Base-by-base conservation (phyloP, 2,329 filamentous ascomycete genomes). In the Sarocladiaceae sp. region DNA sequence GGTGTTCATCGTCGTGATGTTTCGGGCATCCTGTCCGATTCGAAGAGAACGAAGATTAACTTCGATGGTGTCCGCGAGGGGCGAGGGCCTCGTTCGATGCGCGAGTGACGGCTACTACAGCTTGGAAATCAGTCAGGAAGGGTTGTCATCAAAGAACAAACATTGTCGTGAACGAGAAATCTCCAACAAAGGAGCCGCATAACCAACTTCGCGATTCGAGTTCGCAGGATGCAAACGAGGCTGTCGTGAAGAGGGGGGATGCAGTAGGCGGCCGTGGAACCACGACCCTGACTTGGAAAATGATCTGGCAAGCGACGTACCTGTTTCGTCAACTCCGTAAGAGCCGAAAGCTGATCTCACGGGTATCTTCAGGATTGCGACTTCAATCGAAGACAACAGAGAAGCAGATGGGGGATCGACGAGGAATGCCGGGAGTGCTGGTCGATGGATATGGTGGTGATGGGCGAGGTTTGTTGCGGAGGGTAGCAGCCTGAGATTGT, bases 1-100 rank as follows among this genome's bases (percentile, higher is more conserved):
- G 69, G 65, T 70, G 69, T 68, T 76, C 74, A 78, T 78, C 63
- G 73, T 77, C 63, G 68, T 68, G 57, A 62, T n/a, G 19, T 32
- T 20, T 3, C 40, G 33, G 40, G 26, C 40, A 43, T 43, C 19
- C 13, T 43, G 40, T 43, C 27, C 26, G 37, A 29, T 41, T 11
- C 19, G 37, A 15, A 19, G 16, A 27, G 23, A 6, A 15, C 19
- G 37, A 41, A 41, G 37, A 21, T 41, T 15, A 24, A 27, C 37
- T 41, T 41, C 37, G 23, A 41, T 29, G 37, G 11, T 39, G 34
- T 24, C 6, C 20, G 18, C 20, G 34, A 39, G n/a, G 20, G 18
- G 20, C 18, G n/a, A n/a, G n/a, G n/a, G n/a, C n/a, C n/a, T n/a
- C n/a, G n/a, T n/a, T n/a, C n/a, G n/a, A n/a, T n/a, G n/a, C n/a